These are phyloP conservation scores for Entomophthora muscae DNA, from an alignment of 371 early-diverging fungal species.

Conservation along the genomic window DNA sequence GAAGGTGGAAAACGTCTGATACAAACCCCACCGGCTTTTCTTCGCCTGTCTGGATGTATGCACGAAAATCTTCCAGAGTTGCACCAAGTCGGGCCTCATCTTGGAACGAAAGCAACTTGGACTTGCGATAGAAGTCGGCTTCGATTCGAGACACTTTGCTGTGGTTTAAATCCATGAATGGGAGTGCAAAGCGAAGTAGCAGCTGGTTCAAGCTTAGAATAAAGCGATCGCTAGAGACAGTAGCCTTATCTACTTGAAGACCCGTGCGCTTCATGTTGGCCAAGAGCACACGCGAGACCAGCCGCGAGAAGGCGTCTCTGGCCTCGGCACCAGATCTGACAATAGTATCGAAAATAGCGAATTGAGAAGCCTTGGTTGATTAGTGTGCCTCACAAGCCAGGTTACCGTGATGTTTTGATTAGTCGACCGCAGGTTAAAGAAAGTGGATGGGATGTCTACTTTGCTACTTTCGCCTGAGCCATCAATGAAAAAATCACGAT, in stretches of 20 bases:
- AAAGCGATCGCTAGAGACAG: conserved; percentile 76
- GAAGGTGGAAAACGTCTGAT: conserved; percentile 69
- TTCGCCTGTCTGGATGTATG: conserved; percentile 19
- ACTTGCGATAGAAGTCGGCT: conserved; percentile 33
- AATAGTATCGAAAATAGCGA: conserved; percentile 45
- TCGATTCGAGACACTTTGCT: conserved; percentile 58
- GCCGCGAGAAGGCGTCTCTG: conserved; percentile 36
- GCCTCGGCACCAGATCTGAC: conserved; percentile 42
- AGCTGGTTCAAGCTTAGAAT: conserved; percentile 54
- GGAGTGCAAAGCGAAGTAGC: conserved; percentile 54
- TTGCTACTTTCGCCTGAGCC: conserved; percentile 19
- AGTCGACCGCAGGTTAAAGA: conserved; percentile 44
- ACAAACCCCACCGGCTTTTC: conserved; percentile 49
- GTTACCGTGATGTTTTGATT: conserved; percentile 37
- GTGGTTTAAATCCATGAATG: conserved; percentile 57
- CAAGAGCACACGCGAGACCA: conserved; percentile 37
- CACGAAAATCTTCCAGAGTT: conserved; percentile 45
- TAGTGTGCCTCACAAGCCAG: not conserved
- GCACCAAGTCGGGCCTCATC: conserved; percentile 70
- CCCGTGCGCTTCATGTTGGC: conserved; percentile 61
- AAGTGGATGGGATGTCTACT: conserved; percentile 36
- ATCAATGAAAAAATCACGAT: conserved; percentile 1
- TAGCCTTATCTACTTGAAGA: conserved; percentile 48
- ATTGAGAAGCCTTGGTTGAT: conserved; percentile 27
- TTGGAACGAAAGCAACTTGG: conserved; percentile 29